Base-by-base conservation (phyloP, 257 asterid species). In the Capsicum chinense region DNA sequence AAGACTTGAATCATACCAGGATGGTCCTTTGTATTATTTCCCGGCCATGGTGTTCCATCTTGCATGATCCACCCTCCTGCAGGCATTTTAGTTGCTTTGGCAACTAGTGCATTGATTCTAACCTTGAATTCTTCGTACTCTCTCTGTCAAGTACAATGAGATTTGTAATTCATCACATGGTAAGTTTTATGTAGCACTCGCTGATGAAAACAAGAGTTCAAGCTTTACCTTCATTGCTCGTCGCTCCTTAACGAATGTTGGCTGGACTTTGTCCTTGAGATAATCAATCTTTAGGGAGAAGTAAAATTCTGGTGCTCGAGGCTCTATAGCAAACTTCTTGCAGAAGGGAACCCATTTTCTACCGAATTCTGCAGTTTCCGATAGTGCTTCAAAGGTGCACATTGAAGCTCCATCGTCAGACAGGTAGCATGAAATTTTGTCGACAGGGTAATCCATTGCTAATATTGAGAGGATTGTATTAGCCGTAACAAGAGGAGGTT, bases 1-100 rank as follows among this genome's bases (percentile, higher is more conserved):
- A 97, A 97, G 84, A 95, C 99, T 89, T 97, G 99, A 88, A 97
- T 95, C 99, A 97, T 95, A 52, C 99, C 99, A 13, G 99, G 98
- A 87, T 97, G 99, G 86, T 95, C 99, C 89, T 87, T 96, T 3
- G 98, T 96, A 89, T 96, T 96, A 87, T 94, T 96, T 79, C 98
- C 99, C 0, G 98, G 99, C 99, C 99, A 96, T 12, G 99, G 99
- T 59, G 98, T 96, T 76, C 99, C 98, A 64, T 94, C 98, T 90
- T 95, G 95, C 99, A 97, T 97, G 90, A 97, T 97, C 99, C 98
- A 95, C 9, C 98, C 99, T 79, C 91, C 98, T 1, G 92, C 90
- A 78, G 99, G 98, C 84, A 95, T 97, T 86, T 97, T 97, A 62
- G 87, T 80, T 14, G 99, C 98, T 91, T 95, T 97, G 17, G 99